Evolutionary conservation across 768 basidiomycete species (phyloP).

Genomic region (Tylopilus subfusipes): DNA sequence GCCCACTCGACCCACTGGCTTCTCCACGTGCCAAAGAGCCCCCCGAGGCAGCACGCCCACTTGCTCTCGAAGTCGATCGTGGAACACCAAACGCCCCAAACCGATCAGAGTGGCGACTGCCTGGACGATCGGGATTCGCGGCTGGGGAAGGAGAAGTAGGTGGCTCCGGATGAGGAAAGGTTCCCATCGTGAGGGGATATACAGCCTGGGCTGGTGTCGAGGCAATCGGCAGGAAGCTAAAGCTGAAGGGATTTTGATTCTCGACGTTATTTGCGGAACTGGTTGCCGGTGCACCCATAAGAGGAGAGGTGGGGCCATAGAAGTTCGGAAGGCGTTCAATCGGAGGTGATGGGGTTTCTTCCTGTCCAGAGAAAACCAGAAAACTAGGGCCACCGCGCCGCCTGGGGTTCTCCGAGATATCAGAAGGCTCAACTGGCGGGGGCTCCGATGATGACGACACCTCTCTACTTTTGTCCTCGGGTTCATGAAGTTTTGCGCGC

Average conservation of each 20-base stretch:
- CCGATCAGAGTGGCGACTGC: conserved; percentile 33
- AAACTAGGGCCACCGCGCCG: conserved; percentile 40
- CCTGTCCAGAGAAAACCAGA: conserved; percentile 45
- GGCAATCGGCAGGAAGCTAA: conserved; percentile 48
- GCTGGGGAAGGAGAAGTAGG: conserved; percentile 34
- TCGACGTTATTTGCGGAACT: conserved; percentile 50
- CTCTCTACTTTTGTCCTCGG: conserved; percentile 25
- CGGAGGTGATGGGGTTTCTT: conserved; percentile 46
- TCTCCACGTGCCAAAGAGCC: conserved; percentile 27
- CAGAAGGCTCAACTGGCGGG: conserved; percentile 16
- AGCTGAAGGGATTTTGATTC: conserved; percentile 53
- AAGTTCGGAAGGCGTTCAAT: conserved; percentile 51
- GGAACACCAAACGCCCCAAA: conserved; percentile 31
- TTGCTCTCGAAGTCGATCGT: conserved; percentile 38
- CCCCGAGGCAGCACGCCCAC: conserved; percentile 28
- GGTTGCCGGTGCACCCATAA: conserved; percentile 35
- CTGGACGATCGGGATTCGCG: conserved; percentile 31
- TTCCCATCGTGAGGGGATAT: conserved; percentile 38
- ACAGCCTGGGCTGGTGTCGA: conserved; percentile 47
- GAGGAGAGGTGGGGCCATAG: conserved; percentile 43
- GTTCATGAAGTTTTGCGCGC: conserved; percentile 38
- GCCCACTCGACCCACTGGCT: conserved; percentile 22
- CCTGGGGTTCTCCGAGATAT: conserved; percentile 9
- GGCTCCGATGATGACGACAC: conserved; percentile 6
- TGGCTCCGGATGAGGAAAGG: conserved; percentile 34